Evolutionary conservation across 1,284 basidiomycete species (phyloP), one percentile per base, ranked within the genome.

Genomic region (Macrocystidia cucumis): DNA sequence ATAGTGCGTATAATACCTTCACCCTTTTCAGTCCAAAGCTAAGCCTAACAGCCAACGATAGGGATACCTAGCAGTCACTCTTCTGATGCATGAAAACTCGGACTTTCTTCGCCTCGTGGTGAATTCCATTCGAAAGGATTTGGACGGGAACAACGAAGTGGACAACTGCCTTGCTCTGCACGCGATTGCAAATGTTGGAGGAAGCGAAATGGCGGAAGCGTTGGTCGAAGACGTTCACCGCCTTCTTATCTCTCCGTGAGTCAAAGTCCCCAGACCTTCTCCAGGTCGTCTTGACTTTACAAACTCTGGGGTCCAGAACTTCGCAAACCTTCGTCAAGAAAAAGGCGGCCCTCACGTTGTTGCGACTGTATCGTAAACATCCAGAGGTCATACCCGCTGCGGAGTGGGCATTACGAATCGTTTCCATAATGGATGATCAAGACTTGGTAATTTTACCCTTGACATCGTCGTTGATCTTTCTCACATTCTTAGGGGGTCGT

Each of bases 71-170:
- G 96, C 96, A 8, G 83, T 98, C 16, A 98, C 96, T 2, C 63
- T 98, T 32, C 69, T 98, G 34, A 95, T 98, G 91, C 92, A 98
- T 62, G 95, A 98, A 63, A 92, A 97, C 57, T 97, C 92, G 24
- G 95, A 98, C 52, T 85, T 98, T 47, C 76, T 96, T 23, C 80
- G 93, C 18, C 70, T 98, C 11, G 93, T 98, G 9, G 91, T 98
- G 57, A 98, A 98, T 57, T 97, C 93, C 24, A 96, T 99, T 49
- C 80, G 91, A 34, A 98, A 98, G 58, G 96, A 98, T 57, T 61
- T 99, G 34, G 93, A 98, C 46, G 89, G 91, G 48, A 89, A 89
- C 52, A 91, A 87, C 53, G 96, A 98, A 59, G 74, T 96, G 46
- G 87, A 87, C 62, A 98, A 98, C 53, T 98, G 96, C 55, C 71